A percentile compares a stretch with the other conserved stretches of the same genome.
These are phyloP conservation scores for Bryopsis sp. DNA, from an alignment of 139 green algal species.

Conservation along the genomic window DNA sequence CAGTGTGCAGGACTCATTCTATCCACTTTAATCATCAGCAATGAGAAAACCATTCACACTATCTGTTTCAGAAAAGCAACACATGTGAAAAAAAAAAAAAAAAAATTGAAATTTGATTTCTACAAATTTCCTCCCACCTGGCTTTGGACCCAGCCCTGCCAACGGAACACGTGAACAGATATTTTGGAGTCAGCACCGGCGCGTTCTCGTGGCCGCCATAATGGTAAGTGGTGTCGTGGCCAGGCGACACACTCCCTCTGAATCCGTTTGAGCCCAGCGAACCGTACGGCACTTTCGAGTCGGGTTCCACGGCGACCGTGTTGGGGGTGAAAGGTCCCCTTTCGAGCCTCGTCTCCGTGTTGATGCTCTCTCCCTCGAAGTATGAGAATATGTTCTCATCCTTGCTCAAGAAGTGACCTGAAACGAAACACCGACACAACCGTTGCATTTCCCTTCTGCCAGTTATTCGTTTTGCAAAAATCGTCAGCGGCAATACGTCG, in stretches of 20 bases:
- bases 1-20: no score
- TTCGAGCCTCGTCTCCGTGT: conserved; percentile 24
- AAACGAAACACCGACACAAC: not conserved
- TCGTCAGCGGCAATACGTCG: no score
- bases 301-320: not conserved
- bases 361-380: conserved; percentile 61
- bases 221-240: not conserved
- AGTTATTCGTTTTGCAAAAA: no score
- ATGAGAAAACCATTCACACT: no score
- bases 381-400: conserved; percentile 93
- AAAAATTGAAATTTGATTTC: no score
- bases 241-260: not conserved
- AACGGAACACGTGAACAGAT: conserved; percentile 81
- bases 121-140: no score
- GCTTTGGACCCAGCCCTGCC: conserved; percentile 49
- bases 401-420: conserved; percentile 85
- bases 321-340: not conserved
- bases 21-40: no score
- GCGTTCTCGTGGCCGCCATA: conserved; percentile 14
- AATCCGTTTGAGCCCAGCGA: not conserved
- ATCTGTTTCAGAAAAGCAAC: no score
- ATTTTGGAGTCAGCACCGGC: conserved; percentile 56
- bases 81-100: no score
- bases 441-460: no score
- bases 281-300: not conserved